Evolutionary conservation across 441 rosid species (phyloP).

Genomic region (Jatropha multifida): DNA sequence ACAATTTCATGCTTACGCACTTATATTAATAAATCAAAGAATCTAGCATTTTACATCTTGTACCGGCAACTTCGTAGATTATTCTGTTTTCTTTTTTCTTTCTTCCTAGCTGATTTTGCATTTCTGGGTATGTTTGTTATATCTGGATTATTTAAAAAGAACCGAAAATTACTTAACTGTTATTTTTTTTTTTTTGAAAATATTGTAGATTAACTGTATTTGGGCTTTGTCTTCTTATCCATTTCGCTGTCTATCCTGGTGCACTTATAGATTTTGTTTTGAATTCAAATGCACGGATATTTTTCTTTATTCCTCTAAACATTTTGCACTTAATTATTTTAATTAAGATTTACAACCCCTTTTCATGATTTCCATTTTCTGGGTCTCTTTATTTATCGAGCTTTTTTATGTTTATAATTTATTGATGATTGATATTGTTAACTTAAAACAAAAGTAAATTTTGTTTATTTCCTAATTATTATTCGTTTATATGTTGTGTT

Average conservation of each 20-base stretch:
- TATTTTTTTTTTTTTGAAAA: not conserved
- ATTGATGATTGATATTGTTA: not conserved
- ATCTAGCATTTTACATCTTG: too few relatives aligned
- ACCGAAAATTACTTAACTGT: not conserved
- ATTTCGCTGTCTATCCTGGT: not conserved
- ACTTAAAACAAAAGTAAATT: not conserved
- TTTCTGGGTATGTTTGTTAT: slow-evolving; percentile 18
- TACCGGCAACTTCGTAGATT: not conserved
- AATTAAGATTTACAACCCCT: not conserved
- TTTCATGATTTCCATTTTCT: not conserved
- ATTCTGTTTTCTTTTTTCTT: not conserved
- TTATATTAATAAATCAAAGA: not conserved
- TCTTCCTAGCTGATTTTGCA: not conserved
- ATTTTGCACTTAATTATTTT: not conserved
- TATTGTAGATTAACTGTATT: not conserved
- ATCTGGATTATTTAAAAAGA: not conserved
- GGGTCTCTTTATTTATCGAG: not conserved
- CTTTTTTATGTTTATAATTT: not conserved
- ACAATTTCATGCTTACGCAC: slow-evolving; percentile 16
- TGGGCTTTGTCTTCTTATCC: not conserved
- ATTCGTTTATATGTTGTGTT: not conserved
- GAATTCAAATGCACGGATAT: not conserved
- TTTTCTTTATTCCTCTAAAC: not conserved
- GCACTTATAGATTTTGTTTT: not conserved
- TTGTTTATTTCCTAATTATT: not conserved